Evolutionary conservation across 768 basidiomycete species (phyloP).

Genomic region (Leccinellum albellum): DNA sequence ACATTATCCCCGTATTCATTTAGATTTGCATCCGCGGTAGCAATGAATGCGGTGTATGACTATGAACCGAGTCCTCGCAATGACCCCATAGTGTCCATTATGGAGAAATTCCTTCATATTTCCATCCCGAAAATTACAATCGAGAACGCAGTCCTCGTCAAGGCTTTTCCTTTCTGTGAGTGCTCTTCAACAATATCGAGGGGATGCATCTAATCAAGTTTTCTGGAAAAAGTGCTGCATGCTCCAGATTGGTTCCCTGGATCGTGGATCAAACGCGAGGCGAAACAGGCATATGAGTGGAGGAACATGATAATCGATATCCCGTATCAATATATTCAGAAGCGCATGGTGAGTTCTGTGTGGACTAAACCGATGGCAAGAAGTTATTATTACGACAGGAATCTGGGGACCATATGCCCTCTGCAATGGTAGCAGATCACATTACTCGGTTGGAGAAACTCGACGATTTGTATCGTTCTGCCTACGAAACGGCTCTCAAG

Average conservation of each 20-base stretch:
- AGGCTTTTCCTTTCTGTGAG: neutral
- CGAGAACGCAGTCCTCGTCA: neutral
- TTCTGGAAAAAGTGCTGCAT: slow-evolving; percentile 1
- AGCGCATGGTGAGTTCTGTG: neutral
- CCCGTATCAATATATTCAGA: neutral
- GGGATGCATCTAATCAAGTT: neutral
- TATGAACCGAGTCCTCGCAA: neutral
- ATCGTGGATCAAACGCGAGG: slow-evolving; percentile 2
- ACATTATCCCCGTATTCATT: neutral
- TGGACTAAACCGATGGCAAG: neutral
- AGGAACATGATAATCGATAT: neutral
- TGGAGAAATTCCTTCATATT: neutral
- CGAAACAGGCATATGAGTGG: neutral
- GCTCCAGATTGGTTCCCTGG: slow-evolving; percentile 14
- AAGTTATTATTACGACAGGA: neutral
- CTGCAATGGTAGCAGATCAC: slow-evolving; percentile 11
- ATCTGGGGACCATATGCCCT: neutral
- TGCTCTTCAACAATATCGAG: neutral
- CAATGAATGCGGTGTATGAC: slow-evolving; percentile 10
- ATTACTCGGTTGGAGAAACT: slow-evolving; percentile 4
- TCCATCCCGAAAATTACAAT: neutral
- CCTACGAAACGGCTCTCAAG: neutral
- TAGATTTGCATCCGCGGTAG: slow-evolving; percentile 33
- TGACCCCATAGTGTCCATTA: neutral
- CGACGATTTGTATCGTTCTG: neutral